Percentiles rank a stretch among this genome's conserved stretches.
Conservation (phyloP, 169 alveolate genomes). For the Plasmodium falciparum region DNA sequence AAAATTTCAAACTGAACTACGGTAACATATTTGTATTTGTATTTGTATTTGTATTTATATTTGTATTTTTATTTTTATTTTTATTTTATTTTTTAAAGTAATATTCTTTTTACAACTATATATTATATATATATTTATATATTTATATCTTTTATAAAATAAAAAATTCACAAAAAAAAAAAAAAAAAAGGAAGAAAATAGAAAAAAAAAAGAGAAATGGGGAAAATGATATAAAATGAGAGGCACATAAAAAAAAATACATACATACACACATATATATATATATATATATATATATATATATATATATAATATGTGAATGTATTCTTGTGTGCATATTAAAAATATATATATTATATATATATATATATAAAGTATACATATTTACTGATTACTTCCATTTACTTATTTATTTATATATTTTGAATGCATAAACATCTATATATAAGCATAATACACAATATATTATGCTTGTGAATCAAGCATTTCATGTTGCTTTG, state of each 20-base stretch:
- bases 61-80: neutral
- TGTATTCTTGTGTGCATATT: neutral
- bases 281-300: neutral
- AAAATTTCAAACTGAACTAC: no score
- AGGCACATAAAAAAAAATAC: neutral
- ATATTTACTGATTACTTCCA: neutral
- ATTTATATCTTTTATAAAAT: conserved; percentile 28
- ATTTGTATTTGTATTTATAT: no score
- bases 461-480: conserved; percentile 62
- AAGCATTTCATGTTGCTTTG: conserved; percentile 38
- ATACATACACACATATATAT: neutral
- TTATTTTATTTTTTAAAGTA: conserved; percentile 6
- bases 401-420: neutral
- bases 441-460: neutral
- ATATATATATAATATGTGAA: neutral
- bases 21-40: no score
- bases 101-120: conserved; percentile 1
- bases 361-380: no score
- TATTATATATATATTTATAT: conserved; percentile 9
- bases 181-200: no score
- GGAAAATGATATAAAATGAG: neutral
- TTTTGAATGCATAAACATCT: neutral
- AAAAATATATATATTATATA: no score
- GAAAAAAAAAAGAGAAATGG: neutral
- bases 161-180: conserved; percentile 64